These are phyloP conservation scores for Sechiopsis laciniata DNA, from an alignment of 306 rosid species.

Conservation along the genomic window DNA sequence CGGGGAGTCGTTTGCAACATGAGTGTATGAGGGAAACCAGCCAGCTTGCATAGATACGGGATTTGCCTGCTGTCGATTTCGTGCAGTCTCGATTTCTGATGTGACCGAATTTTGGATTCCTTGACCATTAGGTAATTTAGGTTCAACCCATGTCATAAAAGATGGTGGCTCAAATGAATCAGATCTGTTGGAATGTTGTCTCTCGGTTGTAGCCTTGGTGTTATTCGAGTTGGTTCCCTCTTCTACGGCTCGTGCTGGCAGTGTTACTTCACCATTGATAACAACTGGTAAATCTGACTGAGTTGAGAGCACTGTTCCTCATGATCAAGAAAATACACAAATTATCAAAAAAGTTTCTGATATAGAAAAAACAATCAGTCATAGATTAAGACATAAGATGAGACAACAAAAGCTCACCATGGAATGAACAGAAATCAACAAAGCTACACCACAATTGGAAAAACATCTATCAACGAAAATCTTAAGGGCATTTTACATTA, in stretches of 20 bases:
- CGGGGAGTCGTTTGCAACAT: conserved; percentile 48
- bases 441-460: no score
- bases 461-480: no score
- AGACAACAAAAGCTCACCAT: no score
- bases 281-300: conserved; percentile 55
- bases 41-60: conserved; percentile 44
- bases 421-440: no score
- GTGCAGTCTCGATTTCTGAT: conserved; percentile 37
- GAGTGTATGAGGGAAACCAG: conserved; percentile 75
- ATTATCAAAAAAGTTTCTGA: not conserved
- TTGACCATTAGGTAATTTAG: conserved; percentile 22
- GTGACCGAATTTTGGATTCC: conserved; percentile 30
- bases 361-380: not conserved
- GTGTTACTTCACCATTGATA: conserved; percentile 37
- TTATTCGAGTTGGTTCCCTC: conserved; percentile 21
- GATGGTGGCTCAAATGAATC: conserved; percentile 73
- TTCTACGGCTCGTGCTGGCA: no score
- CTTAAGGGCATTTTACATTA: not conserved
- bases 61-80: conserved; percentile 29
- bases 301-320: conserved; percentile 61
- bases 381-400: no score
- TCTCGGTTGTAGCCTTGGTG: conserved; percentile 28
- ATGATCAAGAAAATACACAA: conserved; percentile 17
- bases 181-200: conserved; percentile 40
- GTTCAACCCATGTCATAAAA: conserved; percentile 73